Percentiles rank a stretch among this genome's conserved stretches.
These are phyloP conservation scores for Barnettozyma californica DNA, from an alignment of 805 yeast species.

Conservation along the genomic window DNA sequence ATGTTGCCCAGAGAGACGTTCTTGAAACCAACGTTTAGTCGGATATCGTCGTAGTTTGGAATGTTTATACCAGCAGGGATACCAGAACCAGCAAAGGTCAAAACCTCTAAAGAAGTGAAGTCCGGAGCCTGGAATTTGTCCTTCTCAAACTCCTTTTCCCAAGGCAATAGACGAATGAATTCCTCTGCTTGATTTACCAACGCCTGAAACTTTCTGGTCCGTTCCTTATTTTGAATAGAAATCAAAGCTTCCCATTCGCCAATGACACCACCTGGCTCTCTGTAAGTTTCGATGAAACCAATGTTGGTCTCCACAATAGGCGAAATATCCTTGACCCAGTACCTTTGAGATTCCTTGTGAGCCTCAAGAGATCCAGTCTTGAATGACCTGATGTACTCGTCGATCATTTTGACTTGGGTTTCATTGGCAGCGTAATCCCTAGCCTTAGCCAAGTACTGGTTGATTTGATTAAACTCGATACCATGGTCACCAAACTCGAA, in stretches of 20 bases:
- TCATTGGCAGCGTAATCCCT: conserved; percentile 63
- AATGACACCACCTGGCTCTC: conserved; percentile 87
- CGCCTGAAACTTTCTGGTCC: conserved; percentile 72
- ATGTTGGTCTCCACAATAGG: conserved; percentile 77
- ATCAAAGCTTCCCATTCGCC: conserved; percentile 95
- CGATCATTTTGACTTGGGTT: conserved; percentile 62
- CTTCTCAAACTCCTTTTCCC: conserved; percentile 74
- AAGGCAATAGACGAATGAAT: conserved; percentile 66
- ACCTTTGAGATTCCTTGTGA: conserved; percentile 76
- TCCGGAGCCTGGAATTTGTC: conserved; percentile 89
- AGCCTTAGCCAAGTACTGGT: conserved; percentile 51
- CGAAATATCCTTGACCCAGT: conserved; percentile 84
- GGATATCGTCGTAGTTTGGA: conserved; percentile 87
- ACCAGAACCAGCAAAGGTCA: conserved; percentile 86
- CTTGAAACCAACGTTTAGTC: conserved; percentile 80
- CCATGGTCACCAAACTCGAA: conserved; percentile 78
- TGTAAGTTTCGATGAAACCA: conserved; percentile 88
- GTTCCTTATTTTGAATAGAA: conserved; percentile 83
- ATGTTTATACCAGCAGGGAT: conserved; percentile 92
- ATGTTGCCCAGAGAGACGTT: conserved; percentile 88
- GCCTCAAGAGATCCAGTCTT: conserved; percentile 78
- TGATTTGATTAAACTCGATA: conserved; percentile 57
- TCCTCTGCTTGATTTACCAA: conserved; percentile 63
- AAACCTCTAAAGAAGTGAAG: conserved; percentile 83
- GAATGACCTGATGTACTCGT: conserved; percentile 63